phyloP scores from a whole-genome alignment of 805 yeast species.

The Scheffersomyces ergatensis region DNA sequence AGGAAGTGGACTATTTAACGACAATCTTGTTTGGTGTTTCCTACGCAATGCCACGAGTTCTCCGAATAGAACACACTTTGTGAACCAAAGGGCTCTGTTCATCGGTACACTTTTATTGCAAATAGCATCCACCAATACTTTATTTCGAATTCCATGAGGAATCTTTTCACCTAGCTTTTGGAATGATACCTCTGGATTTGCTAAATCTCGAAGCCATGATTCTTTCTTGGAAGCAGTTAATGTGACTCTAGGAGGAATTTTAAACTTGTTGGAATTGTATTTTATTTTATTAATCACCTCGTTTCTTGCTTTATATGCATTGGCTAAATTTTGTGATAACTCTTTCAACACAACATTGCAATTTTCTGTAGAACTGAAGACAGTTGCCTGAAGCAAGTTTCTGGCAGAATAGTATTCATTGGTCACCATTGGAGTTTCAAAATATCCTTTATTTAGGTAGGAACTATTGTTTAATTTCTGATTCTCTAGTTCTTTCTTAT shows the following conservation, averaged over 20 bases:
- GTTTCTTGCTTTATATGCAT: conserved; percentile 35
- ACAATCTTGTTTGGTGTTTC: conserved; percentile 21
- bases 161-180: conserved; percentile 69
- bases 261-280: conserved; percentile 43
- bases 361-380: conserved; percentile 32
- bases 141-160: conserved; percentile 87
- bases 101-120: conserved; percentile 67
- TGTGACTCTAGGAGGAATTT: conserved; percentile 87
- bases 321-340: conserved; percentile 35
- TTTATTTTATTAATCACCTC: conserved; percentile 39
- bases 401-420: conserved; percentile 73
- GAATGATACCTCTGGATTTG: conserved; percentile 64
- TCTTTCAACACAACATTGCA: conserved; percentile 35
- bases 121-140: conserved; percentile 70
- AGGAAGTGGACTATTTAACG: conserved; percentile 5
- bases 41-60: conserved; percentile 44
- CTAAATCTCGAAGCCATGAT: conserved; percentile 80
- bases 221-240: conserved; percentile 84
- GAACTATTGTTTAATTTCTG: conserved; percentile 45
- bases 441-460: conserved; percentile 67
- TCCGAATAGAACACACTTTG: conserved; percentile 80
- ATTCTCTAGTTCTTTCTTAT: conserved; percentile 43
- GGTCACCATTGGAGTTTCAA: conserved; percentile 58
- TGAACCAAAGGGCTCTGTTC: conserved; percentile 86
- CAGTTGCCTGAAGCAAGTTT: conserved; percentile 49